Evolutionary conservation across 257 asterid species (phyloP), one percentile per base, ranked within the genome.

Genomic region (Eucommia ulmoides): DNA sequence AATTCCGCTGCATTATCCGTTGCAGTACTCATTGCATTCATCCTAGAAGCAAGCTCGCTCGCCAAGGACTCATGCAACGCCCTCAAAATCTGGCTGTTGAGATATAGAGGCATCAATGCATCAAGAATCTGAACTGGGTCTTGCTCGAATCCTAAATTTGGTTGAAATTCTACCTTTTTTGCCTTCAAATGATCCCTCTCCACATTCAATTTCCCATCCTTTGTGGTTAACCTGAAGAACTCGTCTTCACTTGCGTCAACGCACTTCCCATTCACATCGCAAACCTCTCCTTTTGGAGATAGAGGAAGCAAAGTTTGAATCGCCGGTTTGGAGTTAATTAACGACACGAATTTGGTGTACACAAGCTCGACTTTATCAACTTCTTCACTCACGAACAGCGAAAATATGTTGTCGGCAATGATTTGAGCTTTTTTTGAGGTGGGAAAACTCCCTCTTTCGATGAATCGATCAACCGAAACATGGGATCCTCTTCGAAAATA

Each of bases 91-190:
- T n/a, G n/a, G n/a, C n/a, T n/a, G n/a, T n/a, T n/a, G n/a, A n/a
- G n/a, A n/a, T n/a, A n/a, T n/a, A n/a, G n/a, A n/a, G n/a, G n/a
- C n/a, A n/a, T n/a, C n/a, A n/a, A 84, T 3, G 83, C 94, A 74
- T 84, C 94, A 56, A 84, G 86, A 63, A 84, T 81, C 55, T 80
- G 84, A 1, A 88, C 93, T 25, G 93, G 94, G 26, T 80, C 83
- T 74, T 84, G 94, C 81, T 84, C 94, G 52, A 78, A 81, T 65
- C 70, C 23, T 54, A 73, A 62, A 72, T 71, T 78, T 2, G 67
- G 75, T 26, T 62, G 50, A 33, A 64, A 53, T 3, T 1, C 21
- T 47, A 42, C 67, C 15, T 23, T 60, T 23, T 53, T 71, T 11
- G 49, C 49, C 35, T 25, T 63, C 41, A 22, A 3, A n/a, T 24